Evolutionary conservation across 2,329 filamentous ascomycete genomes (phyloP), one percentile per base, ranked within the genome.

Genomic region (Alternaria solani): DNA sequence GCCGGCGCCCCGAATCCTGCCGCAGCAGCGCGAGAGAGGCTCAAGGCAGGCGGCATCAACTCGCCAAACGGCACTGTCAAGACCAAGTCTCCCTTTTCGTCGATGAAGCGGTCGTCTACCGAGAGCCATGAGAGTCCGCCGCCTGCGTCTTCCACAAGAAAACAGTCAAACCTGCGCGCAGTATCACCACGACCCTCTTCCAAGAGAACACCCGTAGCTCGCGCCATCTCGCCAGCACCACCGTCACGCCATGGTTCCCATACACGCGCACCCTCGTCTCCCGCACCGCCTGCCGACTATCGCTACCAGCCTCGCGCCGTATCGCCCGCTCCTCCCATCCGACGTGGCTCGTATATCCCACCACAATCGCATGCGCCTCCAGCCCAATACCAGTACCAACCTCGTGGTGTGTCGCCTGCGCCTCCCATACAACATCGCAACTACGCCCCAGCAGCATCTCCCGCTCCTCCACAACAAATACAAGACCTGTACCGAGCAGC

Each of bases 51-150:
- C 49, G 76, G 68, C n/a, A 34, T 72, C 11, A 48, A 72, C 18
- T 72, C 75, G 47, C 65, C 74, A 23, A 67, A 71, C 60, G 76
- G 74, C 41, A 78, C 75, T 43, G 64, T 76, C 48, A 77, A 73
- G 62, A 79, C 77, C 62, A 82, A 81, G 65, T 76, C 78, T 58
- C 82, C 82, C 18, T 84, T 81, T 62, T 82, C 82, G 49, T 83
- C 82, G 47, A 85, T 85, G 83, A 84, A 84, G 76, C 75, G 81
- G 46, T 78, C 80, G 25, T 78, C 76, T 9, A 72, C 63, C 2
- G 76, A 78, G 49, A 76, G 72, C 51, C 67, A 72, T n/a, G 72
- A 77, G 20, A 72, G 66, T 28, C 69, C 74, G 2, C 73, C 71
- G 9, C 73, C 75, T 2, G 71, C 67, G 7, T 71, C 75, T 7